Evolutionary conservation across 1,284 basidiomycete genomes (phyloP), one percentile per base, ranked within the genome.

Genomic region (Pseudozyma flocculosa): DNA sequence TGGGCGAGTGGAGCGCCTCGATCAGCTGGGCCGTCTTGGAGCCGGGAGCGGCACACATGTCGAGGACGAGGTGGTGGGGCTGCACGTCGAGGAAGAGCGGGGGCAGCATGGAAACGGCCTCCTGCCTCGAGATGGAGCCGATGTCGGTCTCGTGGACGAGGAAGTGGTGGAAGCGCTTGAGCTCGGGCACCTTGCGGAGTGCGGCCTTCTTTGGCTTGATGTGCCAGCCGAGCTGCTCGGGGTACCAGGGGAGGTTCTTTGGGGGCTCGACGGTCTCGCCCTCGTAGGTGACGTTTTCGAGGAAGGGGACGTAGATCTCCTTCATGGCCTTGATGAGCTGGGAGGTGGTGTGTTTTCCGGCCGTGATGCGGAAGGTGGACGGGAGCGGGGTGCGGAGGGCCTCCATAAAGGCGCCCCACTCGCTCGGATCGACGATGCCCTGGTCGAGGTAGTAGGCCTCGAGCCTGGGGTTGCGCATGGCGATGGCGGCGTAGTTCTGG

Each of bases 21-120:
- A 95, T 84, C 15, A 95, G 82, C 81, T 95, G 92, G 4, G 90
- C 89, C 7, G 92, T 93, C 86, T 99, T 98, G 29, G 92, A 95
- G 15, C 95, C 95, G 1, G 95, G 95, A 1, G 95, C 94, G n/a
- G 95, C 95, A 76, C 94, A 99, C 89, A 96, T 92, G 80, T 99
- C 94, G 69, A 98, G 86, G 15, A 77, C 75, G 32, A 76, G 50
- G 50, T 77, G 75, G 45, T 76, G 59, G 8, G 70, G 72, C 42
- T 91, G 83, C n/a, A 98, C 91, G 59, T 94, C 89, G 44, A 99
- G 84, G 70, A 98, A 87, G 2, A 99, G 83, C 1, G 95, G 94
- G 4, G 95, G 95, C 21, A 99, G 83, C 95, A 98, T 99, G 73
- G 92, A 95, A 48, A 99, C 95, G 21, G 92, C 93, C 80, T 99